Evolutionary conservation across 306 rosid species (phyloP).

Genomic region (Cucurbita ficifolia): DNA sequence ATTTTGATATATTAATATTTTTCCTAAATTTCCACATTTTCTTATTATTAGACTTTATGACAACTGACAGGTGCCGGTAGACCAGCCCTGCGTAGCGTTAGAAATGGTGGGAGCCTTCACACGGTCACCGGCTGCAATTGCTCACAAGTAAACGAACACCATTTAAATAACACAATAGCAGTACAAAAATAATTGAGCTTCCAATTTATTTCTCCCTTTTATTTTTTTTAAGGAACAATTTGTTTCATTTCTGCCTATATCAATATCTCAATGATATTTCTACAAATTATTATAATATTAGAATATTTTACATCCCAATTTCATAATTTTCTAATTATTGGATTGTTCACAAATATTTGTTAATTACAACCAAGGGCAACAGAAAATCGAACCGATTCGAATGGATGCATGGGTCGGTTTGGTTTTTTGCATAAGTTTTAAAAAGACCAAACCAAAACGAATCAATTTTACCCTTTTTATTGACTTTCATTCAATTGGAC

Average conservation of each 20-base stretch:
- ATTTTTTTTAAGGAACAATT: not conserved
- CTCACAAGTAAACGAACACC: not conserved
- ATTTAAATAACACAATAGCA: not conserved
- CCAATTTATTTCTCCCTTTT: not conserved
- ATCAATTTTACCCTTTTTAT: too few species aligned
- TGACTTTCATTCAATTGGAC: too few species aligned
- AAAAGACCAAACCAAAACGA: too few species aligned
- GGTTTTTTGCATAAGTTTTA: too few species aligned
- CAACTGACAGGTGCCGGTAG: constrained; percentile 4
- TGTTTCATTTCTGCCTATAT: not conserved
- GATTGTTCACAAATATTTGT: not conserved
- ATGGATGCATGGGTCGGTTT: too few species aligned
- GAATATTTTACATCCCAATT: not conserved
- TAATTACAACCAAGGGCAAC: too few species aligned
- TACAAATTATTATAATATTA: not conserved
- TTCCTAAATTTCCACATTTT: too few species aligned
- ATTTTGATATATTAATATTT: too few species aligned
- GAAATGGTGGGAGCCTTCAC: constrained; percentile 6
- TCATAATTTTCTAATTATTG: not conserved
- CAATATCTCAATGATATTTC: not conserved
- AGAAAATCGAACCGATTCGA: too few species aligned
- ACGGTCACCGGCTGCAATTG: not conserved
- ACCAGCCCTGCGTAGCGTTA: constrained; percentile 7
- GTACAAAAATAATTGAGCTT: not conserved
- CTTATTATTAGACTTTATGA: not conserved